phyloP scores from a whole-genome alignment of 306 rosid species.

The Leucaena leucocephala region DNA sequence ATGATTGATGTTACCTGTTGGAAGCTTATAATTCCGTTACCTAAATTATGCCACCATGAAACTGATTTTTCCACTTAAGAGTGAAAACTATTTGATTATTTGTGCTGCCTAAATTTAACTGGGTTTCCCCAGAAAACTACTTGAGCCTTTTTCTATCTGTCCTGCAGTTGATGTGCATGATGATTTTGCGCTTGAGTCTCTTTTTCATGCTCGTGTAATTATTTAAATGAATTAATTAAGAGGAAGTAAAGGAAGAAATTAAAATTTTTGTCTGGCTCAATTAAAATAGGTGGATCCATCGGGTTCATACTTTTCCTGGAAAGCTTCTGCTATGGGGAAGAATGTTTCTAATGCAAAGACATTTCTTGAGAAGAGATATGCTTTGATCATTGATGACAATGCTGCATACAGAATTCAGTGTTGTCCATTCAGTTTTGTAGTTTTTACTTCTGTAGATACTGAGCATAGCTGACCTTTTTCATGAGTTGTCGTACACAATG shows the following conservation, averaged over 20 bases:
- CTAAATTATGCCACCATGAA: not conserved
- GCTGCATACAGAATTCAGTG: not conserved
- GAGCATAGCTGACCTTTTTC: not conserved
- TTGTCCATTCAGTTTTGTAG: not conserved
- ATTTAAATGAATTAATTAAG: constrained; percentile 1
- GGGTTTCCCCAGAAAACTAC: not conserved
- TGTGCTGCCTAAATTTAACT: constrained; percentile 1
- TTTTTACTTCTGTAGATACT: not conserved
- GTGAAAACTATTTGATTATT: not conserved
- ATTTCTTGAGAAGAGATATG: constrained; percentile 97
- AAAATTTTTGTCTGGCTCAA: constrained; percentile 25
- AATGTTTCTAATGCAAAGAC: constrained; percentile 96
- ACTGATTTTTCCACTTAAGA: not conserved
- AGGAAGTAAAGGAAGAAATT: not conserved
- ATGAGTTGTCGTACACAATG: too few relatives aligned
- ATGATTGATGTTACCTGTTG: not conserved
- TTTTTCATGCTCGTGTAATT: not conserved
- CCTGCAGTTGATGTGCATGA: not conserved
- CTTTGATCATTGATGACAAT: constrained; percentile 15
- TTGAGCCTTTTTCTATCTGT: not conserved
- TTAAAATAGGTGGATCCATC: constrained; percentile 88
- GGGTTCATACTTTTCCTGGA: constrained; percentile 96
- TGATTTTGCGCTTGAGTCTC: not conserved
- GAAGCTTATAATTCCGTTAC: not conserved
- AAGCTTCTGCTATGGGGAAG: constrained; percentile 98